A percentile compares a stretch with the other conserved stretches of the same genome.
phyloP scores from a whole-genome alignment of 1,284 basidiomycete species.

The Spongiforma sp. region DNA sequence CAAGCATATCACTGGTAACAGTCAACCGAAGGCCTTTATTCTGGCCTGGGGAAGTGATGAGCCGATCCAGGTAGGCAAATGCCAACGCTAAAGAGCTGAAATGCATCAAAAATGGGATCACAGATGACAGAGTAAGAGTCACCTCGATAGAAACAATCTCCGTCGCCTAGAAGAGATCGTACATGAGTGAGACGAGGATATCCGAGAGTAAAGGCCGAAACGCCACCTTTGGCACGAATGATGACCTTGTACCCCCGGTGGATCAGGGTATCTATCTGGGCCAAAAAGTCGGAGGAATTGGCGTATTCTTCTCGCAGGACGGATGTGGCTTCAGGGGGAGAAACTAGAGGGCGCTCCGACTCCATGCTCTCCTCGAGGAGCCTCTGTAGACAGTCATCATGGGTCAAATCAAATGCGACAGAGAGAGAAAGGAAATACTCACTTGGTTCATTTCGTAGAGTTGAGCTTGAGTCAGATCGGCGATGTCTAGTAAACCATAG shows the following conservation, averaged over 20 bases:
- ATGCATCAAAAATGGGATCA: constrained; percentile 36
- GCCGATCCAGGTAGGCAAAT: constrained; percentile 67
- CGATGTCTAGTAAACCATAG: constrained; percentile 32
- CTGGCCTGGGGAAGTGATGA: constrained; percentile 50
- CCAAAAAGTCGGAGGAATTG: constrained; percentile 57
- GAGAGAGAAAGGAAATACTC: constrained; percentile 1
- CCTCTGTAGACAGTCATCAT: constrained; percentile 37
- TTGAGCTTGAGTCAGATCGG: constrained; percentile 41
- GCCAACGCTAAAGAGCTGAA: constrained; percentile 60
- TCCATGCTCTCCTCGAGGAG: constrained; percentile 53
- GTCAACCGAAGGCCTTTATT: constrained; percentile 56
- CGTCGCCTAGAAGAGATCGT: constrained; percentile 57
- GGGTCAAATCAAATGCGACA: constrained; percentile 4
- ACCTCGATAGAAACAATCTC: constrained; percentile 85
- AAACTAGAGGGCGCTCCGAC: constrained; percentile 56
- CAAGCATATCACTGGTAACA: constrained; percentile 61
- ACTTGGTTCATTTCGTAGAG: constrained; percentile 59
- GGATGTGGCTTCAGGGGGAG: constrained; percentile 51
- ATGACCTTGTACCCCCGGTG: constrained; percentile 63
- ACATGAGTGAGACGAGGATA: constrained; percentile 15
- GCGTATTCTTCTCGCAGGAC: constrained; percentile 70
- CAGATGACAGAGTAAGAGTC: constrained; percentile 26
- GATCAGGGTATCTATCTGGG: constrained; percentile 70
- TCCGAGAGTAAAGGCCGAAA: constrained; percentile 36
- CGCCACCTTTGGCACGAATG: constrained; percentile 69